Evolutionary conservation across 2,329 filamentous ascomycete genomes (phyloP), one percentile per base, ranked within the genome.

Genomic region (Xylaria polymorpha): DNA sequence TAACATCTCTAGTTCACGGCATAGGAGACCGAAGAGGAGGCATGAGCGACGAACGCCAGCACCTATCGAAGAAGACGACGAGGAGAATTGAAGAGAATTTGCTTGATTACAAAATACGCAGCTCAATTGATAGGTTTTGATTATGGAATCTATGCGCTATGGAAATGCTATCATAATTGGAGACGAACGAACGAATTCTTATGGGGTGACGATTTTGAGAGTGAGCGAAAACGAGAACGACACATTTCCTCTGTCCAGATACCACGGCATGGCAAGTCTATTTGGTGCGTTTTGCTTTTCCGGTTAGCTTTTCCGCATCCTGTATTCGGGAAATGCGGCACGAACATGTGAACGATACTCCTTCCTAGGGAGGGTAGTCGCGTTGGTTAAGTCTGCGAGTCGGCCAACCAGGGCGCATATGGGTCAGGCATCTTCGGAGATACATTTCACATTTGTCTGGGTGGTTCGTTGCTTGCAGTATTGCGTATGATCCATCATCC

Each of bases 1-100:
- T 80, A 94, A 94, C 77, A 92, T 95, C 68, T 91, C 88, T 76
- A 92, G 90, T 77, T 91, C 90, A 62, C 81, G 91, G 74, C 85
- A 91, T 76, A 85, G 90, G 73, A 84, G 89, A 76, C 90, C 88
- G 50, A 92, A 91, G 84, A 83, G 90, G 76, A 86, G 89, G 74
- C 88, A 86, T 71, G 90, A 93, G 80, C 84, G 91, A 72, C 85
- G 90, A 68, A 93, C 91, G 22, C 92, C 92, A 1, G 91, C 91
- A 15, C 87, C 89, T 6, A 92, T 94, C 64, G 89, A 91, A 75
- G 91, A 93, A 77, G 86, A 88, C 69, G 86, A 88, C 48, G 89
- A 91, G 75, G 85, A 78, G 56, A 76, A 72, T 61, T 77, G 53
- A 73, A 25, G 25, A 20, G 46, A 35, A 48, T 22, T 63, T 43